Conservation (phyloP, 495 filamentous ascomycete genomes). For the Penicillium atrosanguineum region DNA sequence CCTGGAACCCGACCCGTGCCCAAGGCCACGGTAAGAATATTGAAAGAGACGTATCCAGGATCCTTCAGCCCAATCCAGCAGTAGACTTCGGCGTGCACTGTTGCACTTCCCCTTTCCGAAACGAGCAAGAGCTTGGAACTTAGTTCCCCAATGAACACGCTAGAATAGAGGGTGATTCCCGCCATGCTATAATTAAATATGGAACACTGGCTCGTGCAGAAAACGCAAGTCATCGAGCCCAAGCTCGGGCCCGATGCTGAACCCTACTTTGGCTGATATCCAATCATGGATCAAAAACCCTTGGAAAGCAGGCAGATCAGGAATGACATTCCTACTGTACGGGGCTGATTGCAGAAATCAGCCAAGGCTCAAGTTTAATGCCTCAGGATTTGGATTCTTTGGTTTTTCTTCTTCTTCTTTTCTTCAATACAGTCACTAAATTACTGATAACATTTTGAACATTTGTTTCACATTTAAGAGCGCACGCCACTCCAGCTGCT, state of each 20-base stretch:
- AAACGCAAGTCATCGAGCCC: background rate
- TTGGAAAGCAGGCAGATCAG: background rate
- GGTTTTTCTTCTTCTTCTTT: no score
- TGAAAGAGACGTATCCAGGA: background rate
- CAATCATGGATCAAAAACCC: background rate
- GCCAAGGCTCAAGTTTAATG: background rate
- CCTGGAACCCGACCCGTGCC: no score
- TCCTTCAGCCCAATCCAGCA: background rate
- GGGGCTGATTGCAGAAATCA: background rate
- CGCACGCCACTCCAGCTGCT: background rate
- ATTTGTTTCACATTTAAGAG: no score
- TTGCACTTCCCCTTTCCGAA: background rate
- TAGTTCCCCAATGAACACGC: background rate
- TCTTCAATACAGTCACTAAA: no score
- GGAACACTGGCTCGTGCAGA: background rate
- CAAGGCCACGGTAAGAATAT: background rate
- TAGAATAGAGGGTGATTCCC: no score
- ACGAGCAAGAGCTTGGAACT: background rate
- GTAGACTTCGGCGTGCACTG: background rate
- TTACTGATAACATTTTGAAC: no score
- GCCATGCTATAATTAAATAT: background rate
- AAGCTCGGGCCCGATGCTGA: background rate
- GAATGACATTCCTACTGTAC: background rate
- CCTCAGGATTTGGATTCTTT: no score
- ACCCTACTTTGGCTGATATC: background rate